Conservation (phyloP, 331 rosid genomes). For the Rosa hybrid region DNA sequence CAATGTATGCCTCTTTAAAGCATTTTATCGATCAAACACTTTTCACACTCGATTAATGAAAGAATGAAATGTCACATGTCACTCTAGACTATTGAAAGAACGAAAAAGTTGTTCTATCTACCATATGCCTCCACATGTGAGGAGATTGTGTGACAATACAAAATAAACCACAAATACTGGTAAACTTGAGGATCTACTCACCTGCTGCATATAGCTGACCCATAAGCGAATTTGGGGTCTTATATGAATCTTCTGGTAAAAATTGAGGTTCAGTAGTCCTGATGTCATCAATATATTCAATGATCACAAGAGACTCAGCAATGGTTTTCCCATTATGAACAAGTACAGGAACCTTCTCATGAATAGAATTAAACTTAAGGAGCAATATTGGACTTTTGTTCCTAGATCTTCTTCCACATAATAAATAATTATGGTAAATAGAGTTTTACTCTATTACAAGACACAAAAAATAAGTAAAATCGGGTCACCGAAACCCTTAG, state of each 20-base stretch:
- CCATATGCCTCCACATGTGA: too few relatives aligned
- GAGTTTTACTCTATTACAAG: background rate
- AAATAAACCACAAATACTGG: too few relatives aligned
- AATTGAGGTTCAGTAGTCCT: slow-evolving; percentile 13
- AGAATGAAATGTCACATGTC: too few relatives aligned
- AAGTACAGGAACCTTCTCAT: slow-evolving; percentile 26
- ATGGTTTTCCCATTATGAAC: slow-evolving; percentile 30
- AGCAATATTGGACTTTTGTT: slow-evolving; percentile 23
- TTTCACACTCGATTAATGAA: background rate
- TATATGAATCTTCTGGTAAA: slow-evolving; percentile 23
- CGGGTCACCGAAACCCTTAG: background rate
- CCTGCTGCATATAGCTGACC: slow-evolving; percentile 17
- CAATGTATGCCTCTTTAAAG: too few relatives aligned
- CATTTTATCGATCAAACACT: background rate
- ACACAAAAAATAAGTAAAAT: background rate
- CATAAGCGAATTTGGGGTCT: slow-evolving; percentile 29
- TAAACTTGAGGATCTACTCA: background rate
- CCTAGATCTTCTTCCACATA: slow-evolving; percentile 29
- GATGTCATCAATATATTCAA: slow-evolving; percentile 28
- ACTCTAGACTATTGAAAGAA: too few relatives aligned
- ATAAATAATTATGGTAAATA: too few relatives aligned
- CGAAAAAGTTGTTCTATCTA: too few relatives aligned
- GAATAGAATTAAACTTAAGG: slow-evolving; percentile 9
- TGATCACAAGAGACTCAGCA: slow-evolving; percentile 17
- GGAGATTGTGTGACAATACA: too few relatives aligned